Base-by-base conservation (phyloP, 1,284 basidiomycete genomes). In the Irpex lacteus region DNA sequence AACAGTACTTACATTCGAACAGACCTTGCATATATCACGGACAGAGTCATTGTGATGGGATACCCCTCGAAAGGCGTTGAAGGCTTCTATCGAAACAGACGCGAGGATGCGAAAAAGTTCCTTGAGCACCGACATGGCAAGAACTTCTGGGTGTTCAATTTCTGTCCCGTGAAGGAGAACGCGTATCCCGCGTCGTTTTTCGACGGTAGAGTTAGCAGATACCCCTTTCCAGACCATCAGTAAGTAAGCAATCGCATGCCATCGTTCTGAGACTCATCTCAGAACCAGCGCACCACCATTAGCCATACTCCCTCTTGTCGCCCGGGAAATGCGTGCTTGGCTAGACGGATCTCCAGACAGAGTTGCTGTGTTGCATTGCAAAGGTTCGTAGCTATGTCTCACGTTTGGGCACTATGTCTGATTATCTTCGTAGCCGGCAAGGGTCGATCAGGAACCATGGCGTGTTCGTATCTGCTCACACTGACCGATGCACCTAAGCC, bases 151-250 rank as follows among this genome's bases (percentile, higher is more conserved):
- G 82, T 92, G 37, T 96, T 94, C 82, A 97, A 97, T 75, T 88
- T 96, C 66, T 94, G 92, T 69, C 92, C 92, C 1, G 70, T 89
- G n/a, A 80, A 77, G 62, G 90, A 92, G 73, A 92, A 92, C 69
- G 82, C 85, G 8, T 92, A 92, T 70, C 82, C 85, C 4, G 75
- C 84, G 4, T 75, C 74, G 52, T 76, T 87, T 26, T 92, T 92
- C 68, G 82, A 83, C 7, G 87, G 87, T 6, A 80, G 91, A 37
- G 91, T 95, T 21, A 95, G 91, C 69, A 81, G 93, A 64, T 95
- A 90, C 71, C 94, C 94, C 0, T 96, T 95, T 70, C 94, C 94
- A 9, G 94, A 95, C 74, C 92, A 94, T 72, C 91, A 94, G 90
- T 91, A 68, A 73, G 89, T 80, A 58, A 26, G 34, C 38, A 36